Evolutionary conservation across 345 rosid species (phyloP).

Genomic region (Raphanus sativus): DNA sequence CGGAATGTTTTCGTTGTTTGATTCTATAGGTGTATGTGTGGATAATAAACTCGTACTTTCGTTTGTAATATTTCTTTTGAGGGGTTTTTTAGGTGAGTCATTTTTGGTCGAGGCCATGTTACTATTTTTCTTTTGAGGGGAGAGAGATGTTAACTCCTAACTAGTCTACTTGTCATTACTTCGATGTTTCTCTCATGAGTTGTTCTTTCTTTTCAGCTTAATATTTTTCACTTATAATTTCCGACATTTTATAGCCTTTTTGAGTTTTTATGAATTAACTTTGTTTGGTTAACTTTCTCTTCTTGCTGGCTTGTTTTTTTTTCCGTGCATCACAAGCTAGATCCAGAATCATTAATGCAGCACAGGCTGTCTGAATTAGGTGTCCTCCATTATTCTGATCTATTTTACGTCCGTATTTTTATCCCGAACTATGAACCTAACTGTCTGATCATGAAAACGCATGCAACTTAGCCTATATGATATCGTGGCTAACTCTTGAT

Average conservation of each 20-base stretch:
- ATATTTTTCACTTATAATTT: background rate
- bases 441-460: background rate
- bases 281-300: background rate
- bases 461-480: too few relatives aligned
- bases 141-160: constrained; percentile 13
- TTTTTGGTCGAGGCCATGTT: constrained; percentile 34
- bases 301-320: background rate
- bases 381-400: background rate
- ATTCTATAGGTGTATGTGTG: constrained; percentile 34
- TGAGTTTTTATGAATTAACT: background rate
- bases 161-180: constrained; percentile 11
- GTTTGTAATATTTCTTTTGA: constrained; percentile 32
- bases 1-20: constrained; percentile 5
- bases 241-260: background rate
- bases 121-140: constrained; percentile 19
- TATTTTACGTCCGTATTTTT: too few relatives aligned
- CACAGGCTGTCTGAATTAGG: background rate
- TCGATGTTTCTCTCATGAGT: constrained; percentile 20
- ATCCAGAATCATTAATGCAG: background rate
- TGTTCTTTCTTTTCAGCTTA: background rate
- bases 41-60: constrained; percentile 31
- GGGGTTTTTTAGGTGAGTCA: constrained; percentile 27
- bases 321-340: background rate
- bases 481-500: background rate
- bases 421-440: background rate